A percentile compares a stretch with the other conserved stretches of the same genome.
Evolutionary conservation across 768 basidiomycete species (phyloP).

Genomic region (Mycena rebaudengoi): DNA sequence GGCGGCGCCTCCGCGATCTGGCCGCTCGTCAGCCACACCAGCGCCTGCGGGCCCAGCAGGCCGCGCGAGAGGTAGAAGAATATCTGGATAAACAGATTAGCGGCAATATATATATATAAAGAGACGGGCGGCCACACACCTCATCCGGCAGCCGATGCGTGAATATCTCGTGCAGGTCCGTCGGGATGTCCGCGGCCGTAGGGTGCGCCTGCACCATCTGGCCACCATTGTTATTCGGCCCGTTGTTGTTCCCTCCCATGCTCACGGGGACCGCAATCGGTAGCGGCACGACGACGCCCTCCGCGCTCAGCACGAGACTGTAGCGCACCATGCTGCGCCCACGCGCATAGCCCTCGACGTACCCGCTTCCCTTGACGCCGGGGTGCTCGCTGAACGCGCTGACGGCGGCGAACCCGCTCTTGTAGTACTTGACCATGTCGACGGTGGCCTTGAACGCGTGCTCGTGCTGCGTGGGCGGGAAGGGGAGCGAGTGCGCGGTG

Average conservation of each 20-base stretch:
- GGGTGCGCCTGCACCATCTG: slow-evolving; percentile 54
- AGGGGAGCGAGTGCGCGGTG: slow-evolving; percentile 80
- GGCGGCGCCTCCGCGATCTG: slow-evolving; percentile 88
- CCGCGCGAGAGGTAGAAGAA: slow-evolving; percentile 97
- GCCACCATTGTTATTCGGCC: neutral
- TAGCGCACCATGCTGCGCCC: slow-evolving; percentile 86
- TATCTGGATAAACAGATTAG: slow-evolving; percentile 42
- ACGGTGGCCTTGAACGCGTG: slow-evolving; percentile 85
- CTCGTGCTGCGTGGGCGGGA: slow-evolving; percentile 85
- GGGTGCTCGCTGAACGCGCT: slow-evolving; percentile 82
- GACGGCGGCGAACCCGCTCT: slow-evolving; percentile 85
- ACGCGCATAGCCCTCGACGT: slow-evolving; percentile 87
- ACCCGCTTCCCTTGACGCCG: slow-evolving; percentile 80
- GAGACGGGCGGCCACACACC: slow-evolving; percentile 12
- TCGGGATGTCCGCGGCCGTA: slow-evolving; percentile 88
- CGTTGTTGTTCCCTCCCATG: slow-evolving; percentile 54
- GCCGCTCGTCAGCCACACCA: slow-evolving; percentile 94
- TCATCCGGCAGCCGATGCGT: slow-evolving; percentile 95
- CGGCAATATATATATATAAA: neutral
- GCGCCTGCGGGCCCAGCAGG: slow-evolving; percentile 84
- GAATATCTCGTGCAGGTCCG: slow-evolving; percentile 94
- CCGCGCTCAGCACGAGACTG: slow-evolving; percentile 88
- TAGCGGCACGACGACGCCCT: slow-evolving; percentile 83
- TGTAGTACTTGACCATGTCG: slow-evolving; percentile 93
- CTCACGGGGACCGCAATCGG: slow-evolving; percentile 71